Evolutionary conservation across 2,329 filamentous ascomycete species (phyloP).

Genomic region (Dendrostoma leiphaemia): DNA sequence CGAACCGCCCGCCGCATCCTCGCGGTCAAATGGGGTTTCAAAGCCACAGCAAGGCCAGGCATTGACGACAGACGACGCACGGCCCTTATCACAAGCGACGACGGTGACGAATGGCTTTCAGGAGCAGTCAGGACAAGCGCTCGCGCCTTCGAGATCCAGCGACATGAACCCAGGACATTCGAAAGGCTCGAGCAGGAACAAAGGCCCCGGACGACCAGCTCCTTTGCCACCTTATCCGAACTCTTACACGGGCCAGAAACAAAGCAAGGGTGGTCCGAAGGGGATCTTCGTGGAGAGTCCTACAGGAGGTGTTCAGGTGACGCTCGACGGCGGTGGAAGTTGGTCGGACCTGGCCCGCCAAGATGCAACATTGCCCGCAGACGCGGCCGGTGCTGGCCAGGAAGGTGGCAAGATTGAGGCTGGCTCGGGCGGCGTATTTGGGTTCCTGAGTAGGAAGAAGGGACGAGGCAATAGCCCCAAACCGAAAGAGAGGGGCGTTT

Average conservation of each 20-base stretch:
- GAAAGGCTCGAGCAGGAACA: slow-evolving; percentile 13
- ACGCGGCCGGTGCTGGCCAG: slow-evolving; percentile 52
- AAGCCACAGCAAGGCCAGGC: slow-evolving; percentile 37
- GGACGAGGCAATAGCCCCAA: slow-evolving; percentile 89
- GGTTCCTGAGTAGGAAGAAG: slow-evolving; percentile 86
- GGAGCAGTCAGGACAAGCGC: slow-evolving; percentile 16
- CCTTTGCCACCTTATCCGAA: slow-evolving; percentile 46
- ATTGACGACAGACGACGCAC: slow-evolving; percentile 50
- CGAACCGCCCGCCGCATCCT: slow-evolving; percentile 5
- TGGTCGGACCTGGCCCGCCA: slow-evolving; percentile 90
- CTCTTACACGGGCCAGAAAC: slow-evolving; percentile 37
- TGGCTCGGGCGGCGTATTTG: slow-evolving; percentile 79
- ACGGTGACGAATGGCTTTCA: slow-evolving; percentile 23
- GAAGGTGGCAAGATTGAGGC: slow-evolving; percentile 52
- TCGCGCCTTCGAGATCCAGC: slow-evolving; percentile 6
- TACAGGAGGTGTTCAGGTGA: slow-evolving; percentile 84
- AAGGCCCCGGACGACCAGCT: slow-evolving; percentile 30
- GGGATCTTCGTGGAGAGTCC: slow-evolving; percentile 72
- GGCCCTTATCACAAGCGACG: slow-evolving; percentile 33
- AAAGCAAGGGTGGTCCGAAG: slow-evolving; percentile 44
- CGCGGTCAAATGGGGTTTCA: slow-evolving; percentile 9
- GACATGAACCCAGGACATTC: slow-evolving; percentile 7
- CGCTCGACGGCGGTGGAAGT: slow-evolving; percentile 82
- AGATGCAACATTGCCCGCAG: slow-evolving; percentile 70
- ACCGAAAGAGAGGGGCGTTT: slow-evolving; percentile 85